These are phyloP conservation scores for Wickerhamiella dianesei DNA, from an alignment of 805 yeast species.

Conservation along the genomic window DNA sequence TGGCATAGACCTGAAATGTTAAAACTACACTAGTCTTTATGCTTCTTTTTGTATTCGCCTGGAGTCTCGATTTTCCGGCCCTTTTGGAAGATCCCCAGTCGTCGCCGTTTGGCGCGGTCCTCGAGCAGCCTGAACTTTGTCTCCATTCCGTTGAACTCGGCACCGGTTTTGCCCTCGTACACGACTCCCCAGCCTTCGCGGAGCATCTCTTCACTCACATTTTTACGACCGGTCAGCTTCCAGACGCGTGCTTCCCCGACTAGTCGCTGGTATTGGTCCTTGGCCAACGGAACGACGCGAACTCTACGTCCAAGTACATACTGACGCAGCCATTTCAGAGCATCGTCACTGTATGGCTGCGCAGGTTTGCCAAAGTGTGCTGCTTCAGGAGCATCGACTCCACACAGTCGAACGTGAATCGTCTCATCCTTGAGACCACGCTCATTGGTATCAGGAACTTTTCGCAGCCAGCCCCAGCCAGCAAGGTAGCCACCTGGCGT, in stretches of 20 bases:
- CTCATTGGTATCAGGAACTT: slow-evolving; percentile 41
- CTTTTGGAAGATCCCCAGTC: slow-evolving; percentile 52
- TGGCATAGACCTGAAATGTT: slow-evolving; percentile 75
- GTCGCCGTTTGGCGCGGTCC: slow-evolving; percentile 38
- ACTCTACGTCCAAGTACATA: slow-evolving; percentile 55
- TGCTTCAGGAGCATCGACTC: slow-evolving; percentile 94
- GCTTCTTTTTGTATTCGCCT: slow-evolving; percentile 47
- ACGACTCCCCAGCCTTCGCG: slow-evolving; percentile 72
- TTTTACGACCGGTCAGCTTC: slow-evolving; percentile 55
- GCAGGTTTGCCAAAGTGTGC: slow-evolving; percentile 90
- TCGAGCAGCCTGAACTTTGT: slow-evolving; percentile 46
- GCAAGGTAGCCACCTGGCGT: slow-evolving; percentile 78
- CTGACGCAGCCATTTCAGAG: slow-evolving; percentile 58
- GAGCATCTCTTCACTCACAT: slow-evolving; percentile 81
- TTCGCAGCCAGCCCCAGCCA: slow-evolving; percentile 91
- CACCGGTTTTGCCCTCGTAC: slow-evolving; percentile 69
- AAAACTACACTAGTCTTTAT: slow-evolving; percentile 4
- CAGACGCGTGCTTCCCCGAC: slow-evolving; percentile 60
- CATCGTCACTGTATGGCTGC: slow-evolving; percentile 78
- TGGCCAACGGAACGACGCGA: slow-evolving; percentile 59
- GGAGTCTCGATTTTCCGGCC: slow-evolving; percentile 51
- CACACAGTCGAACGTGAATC: slow-evolving; percentile 69
- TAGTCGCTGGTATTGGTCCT: slow-evolving; percentile 82
- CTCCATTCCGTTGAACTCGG: slow-evolving; percentile 77
- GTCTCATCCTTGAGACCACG: slow-evolving; percentile 47